Evolutionary conservation across 371 early-diverging fungal genomes (phyloP).

Genomic region (Mortierella sp.): DNA sequence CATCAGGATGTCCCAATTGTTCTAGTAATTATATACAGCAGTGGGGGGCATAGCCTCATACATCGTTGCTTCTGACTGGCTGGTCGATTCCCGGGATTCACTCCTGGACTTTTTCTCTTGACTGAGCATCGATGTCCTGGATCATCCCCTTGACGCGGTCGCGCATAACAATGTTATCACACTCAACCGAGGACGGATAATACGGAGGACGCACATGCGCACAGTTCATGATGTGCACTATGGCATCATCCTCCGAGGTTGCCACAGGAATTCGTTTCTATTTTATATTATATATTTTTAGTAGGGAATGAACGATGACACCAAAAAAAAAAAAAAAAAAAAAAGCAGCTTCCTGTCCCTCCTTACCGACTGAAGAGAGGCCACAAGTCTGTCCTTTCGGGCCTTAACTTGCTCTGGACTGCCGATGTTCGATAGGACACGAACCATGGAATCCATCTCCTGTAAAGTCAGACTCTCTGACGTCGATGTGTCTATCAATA

Average conservation of each 20-base stretch:
- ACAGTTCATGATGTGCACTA: conserved; percentile 65
- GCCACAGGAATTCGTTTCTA: conserved; percentile 62
- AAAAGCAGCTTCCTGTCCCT: background rate
- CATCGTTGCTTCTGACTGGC: background rate
- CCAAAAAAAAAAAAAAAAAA: background rate
- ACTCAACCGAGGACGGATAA: conserved; percentile 59
- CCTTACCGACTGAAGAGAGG: conserved; percentile 37
- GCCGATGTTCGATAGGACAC: background rate
- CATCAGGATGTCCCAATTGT: no score
- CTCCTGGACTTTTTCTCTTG: no score
- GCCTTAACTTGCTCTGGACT: conserved; percentile 21
- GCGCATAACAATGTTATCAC: conserved; percentile 62
- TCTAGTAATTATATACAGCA: no score
- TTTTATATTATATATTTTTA: background rate
- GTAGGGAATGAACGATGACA: no score
- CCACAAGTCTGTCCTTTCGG: conserved; percentile 39
- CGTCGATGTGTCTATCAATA: background rate
- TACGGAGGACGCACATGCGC: conserved; percentile 70
- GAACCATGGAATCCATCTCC: conserved; percentile 35
- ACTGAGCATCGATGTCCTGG: conserved; percentile 34
- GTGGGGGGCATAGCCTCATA: no score
- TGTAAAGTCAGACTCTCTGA: conserved; percentile 9
- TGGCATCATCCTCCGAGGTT: conserved; percentile 53
- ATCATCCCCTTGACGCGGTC: conserved; percentile 67
- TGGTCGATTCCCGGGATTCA: no score